These are phyloP conservation scores for Crithidia mellificae DNA, from an alignment of 208 protist genomes.

Conservation along the genomic window DNA sequence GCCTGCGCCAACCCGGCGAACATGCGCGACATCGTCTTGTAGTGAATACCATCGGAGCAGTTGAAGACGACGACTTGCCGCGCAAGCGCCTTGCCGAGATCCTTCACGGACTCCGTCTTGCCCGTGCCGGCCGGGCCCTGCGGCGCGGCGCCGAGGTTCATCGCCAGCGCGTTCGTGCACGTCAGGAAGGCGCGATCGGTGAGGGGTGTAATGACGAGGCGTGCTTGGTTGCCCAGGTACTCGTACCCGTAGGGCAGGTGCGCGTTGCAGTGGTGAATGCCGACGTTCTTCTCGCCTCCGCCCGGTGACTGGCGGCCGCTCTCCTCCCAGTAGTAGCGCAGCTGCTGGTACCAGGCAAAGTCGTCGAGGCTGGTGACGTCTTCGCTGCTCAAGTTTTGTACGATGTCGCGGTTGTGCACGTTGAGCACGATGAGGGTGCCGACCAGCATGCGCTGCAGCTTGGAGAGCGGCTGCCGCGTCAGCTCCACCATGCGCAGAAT, in stretches of 20 bases:
- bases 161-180: constrained; percentile 93
- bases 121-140: constrained; percentile 96
- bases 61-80: constrained; percentile 96
- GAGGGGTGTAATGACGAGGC: constrained; percentile 97
- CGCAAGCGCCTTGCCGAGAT: constrained; percentile 92
- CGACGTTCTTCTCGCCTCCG: constrained; percentile 73
- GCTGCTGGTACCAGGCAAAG: constrained; percentile 94
- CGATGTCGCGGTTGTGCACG: constrained; percentile 96
- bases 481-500: constrained; percentile 91
- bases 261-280: constrained; percentile 89
- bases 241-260: constrained; percentile 95
- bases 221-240: constrained; percentile 94
- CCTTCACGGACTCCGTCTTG: constrained; percentile 97
- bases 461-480: constrained; percentile 84
- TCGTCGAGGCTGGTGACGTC: constrained; percentile 66
- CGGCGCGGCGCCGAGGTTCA: constrained; percentile 93
- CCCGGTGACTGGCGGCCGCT: constrained; percentile 32
- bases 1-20: constrained; percentile 95
- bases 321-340: constrained; percentile 95
- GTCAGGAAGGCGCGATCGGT: constrained; percentile 95
- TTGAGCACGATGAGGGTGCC: constrained; percentile 96
- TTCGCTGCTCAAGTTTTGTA: constrained; percentile 70
- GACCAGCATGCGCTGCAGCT: constrained; percentile 91
- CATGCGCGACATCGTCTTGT: constrained; percentile 96
- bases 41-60: constrained; percentile 97